Percentiles rank a stretch among this genome's conserved stretches.
Conservation (phyloP, 2,329 filamentous ascomycete genomes). For the Fusarium phyllophilum region DNA sequence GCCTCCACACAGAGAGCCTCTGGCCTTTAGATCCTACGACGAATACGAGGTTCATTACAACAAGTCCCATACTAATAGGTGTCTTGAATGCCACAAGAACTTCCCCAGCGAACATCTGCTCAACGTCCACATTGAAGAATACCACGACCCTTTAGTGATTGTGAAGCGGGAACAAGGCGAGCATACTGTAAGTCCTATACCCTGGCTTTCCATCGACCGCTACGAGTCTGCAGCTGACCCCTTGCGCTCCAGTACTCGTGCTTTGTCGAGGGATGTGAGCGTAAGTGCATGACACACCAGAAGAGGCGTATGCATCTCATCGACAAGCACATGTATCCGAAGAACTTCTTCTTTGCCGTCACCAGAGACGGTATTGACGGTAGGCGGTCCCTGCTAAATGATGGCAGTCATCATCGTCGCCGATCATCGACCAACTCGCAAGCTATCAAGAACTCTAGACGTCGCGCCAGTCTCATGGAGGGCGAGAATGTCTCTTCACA, state of each 20-base stretch:
- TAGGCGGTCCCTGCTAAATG: constrained; percentile 78
- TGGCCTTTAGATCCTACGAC: constrained; percentile 78
- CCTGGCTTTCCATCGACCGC: not conserved
- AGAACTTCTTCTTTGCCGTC: constrained; percentile 87
- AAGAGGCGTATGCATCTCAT: constrained; percentile 90
- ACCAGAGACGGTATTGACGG: constrained; percentile 91
- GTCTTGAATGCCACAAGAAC: constrained; percentile 84
- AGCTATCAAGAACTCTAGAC: constrained; percentile 49
- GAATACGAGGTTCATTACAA: constrained; percentile 91
- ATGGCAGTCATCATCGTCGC: constrained; percentile 60
- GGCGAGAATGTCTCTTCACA: constrained; percentile 29
- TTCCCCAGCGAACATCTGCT: constrained; percentile 87
- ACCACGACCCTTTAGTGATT: constrained; percentile 83
- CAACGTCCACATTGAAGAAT: constrained; percentile 87
- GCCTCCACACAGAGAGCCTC: constrained; percentile 77
- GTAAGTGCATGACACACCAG: constrained; percentile 82
- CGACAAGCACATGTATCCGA: constrained; percentile 93
- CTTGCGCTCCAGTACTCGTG: constrained; percentile 74
- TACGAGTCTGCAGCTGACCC: constrained; percentile 4
- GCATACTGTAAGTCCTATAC: constrained; percentile 73
- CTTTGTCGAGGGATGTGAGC: constrained; percentile 88
- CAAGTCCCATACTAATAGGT: constrained; percentile 84
- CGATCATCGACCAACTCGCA: constrained; percentile 57
- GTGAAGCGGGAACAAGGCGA: constrained; percentile 82
- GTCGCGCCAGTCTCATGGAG: constrained; percentile 49